Conservation (phyloP, 805 yeast genomes). For the Lipomyces yamanashiensis region DNA sequence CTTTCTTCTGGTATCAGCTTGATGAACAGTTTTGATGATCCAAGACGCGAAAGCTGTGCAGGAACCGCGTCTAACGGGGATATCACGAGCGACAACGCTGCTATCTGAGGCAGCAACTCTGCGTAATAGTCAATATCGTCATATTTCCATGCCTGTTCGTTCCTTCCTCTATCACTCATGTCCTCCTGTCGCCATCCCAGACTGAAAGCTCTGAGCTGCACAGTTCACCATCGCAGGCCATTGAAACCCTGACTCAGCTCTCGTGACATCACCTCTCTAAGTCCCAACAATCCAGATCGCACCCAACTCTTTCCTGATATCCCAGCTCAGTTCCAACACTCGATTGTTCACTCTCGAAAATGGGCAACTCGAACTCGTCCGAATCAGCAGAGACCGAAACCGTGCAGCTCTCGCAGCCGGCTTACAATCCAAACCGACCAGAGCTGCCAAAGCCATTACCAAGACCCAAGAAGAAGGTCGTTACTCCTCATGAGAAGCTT, state of each 20-base stretch:
- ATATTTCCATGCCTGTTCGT: conserved; percentile 5
- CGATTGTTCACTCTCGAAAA: neutral
- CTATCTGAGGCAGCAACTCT: conserved; percentile 27
- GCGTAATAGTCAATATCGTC: conserved; percentile 15
- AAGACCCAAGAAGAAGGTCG: conserved; percentile 6
- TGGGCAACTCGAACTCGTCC: conserved; percentile 10
- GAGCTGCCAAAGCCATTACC: conserved; percentile 10
- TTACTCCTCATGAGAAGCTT: conserved; percentile 36
- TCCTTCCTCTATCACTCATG: conserved; percentile 2
- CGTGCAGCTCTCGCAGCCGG: conserved; percentile 1
- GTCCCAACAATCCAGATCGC: neutral
- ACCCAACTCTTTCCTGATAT: too few relatives aligned
- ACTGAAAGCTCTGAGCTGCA: too few relatives aligned
- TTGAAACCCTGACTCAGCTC: neutral
- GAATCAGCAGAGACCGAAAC: conserved; percentile 6
- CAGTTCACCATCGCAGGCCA: neutral
- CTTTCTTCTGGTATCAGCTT: conserved; percentile 5
- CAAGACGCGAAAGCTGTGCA: conserved; percentile 15
- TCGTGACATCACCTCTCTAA: neutral
- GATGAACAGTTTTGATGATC: conserved; percentile 19
- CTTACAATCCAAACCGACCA: conserved; percentile 2
- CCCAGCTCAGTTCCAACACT: too few relatives aligned
- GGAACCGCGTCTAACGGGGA: conserved; percentile 20
- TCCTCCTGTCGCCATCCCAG: neutral
- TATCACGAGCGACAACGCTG: conserved; percentile 18